Evolutionary conservation across 805 yeast genomes (phyloP), one percentile per base, ranked within the genome.

Genomic region (Sugiyamaella lignohabitans): DNA sequence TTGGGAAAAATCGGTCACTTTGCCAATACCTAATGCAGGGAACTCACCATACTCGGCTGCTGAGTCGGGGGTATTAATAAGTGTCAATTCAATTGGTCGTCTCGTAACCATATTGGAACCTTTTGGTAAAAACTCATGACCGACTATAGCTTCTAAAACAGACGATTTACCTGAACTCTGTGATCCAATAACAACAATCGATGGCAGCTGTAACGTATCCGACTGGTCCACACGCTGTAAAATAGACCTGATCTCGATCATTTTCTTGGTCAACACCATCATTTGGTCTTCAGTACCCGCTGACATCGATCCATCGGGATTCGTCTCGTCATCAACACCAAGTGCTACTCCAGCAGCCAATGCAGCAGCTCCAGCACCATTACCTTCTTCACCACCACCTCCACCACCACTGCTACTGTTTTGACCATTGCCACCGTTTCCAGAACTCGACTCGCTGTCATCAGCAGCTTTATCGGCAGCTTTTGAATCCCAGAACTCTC

Each of bases 21-120:
- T 85, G 60, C 77, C 84, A 70, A 87, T 71, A 57, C 86, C 83
- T 60, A 93, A 69, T 10, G 91, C 87, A 0, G 98, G 98, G 59
- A 93, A 91, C 63, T 91, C 97, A 1, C 97, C 96, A 27, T 80
- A 78, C 54, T 87, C 95, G 4, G 89, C 83, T 2, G 88, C 87
- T 0, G 80, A 64, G 8, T 73, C 73, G n/a, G 94, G 89, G 2
- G 95, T 79, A 61, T 93, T 89, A 5, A 93, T 82, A 42, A 93
- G 71, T 0, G 98, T 94, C 53, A 93, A 73, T 67, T 93, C 99
- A 40, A 93, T 91, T 1, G 99, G 99, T 57, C 98, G 76, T 64
- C 98, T 78, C 0, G 99, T 93, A 29, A 94, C 98, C 98, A 93
- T 94, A 62, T 94, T 93, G 37, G 87, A 79, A 27, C 99, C 99